Base-by-base conservation (phyloP, 805 yeast species). In the Lipomyces anomalus region DNA sequence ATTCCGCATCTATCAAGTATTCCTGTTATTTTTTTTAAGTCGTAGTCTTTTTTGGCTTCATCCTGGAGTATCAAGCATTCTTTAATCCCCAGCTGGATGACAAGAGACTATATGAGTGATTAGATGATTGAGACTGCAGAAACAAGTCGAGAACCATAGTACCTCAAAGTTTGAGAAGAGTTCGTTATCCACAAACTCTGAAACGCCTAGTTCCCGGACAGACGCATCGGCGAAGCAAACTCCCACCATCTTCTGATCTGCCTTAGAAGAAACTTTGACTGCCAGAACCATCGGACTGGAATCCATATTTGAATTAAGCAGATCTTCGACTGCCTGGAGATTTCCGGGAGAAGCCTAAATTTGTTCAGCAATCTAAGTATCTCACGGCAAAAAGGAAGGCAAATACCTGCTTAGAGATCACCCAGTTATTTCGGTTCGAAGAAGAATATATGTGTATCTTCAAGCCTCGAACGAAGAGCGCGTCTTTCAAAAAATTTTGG, bases 261-360 rank as follows among this genome's bases (percentile, higher is more conserved):
- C 53, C 23, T 71, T 64, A 24, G 66, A 61, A 2, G 70, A 65
- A 21, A 68, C 54, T 42, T 73, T 71, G n/a, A 75, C 55, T 2
- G 79, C 78, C 11, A 79, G 73, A 35, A 81, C 76, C 11, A 81
- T 72, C 0, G 82, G 75, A 26, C 70, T 64, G 33, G 75, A 68
- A 26, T 72, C 74, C 22, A 68, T 63, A 7, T 62, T 43, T 13
- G 69, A 67, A 42, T 67, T 67, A 52, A 87, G 69, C 65, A 86
- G 66, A 28, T 83, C 88, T 54, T 85, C 95, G 38, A 84, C 76
- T 35, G 72, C 79, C 47, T 81, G 84, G 40, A 89, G 67, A 63
- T 92, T 89, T 4, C 98, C 98, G 0, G 97, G 97, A 1, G 95
- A 82, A 0, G 95, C 96, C 35, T 72, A 66, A 13, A n/a, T n/a